Percentiles rank a stretch among this genome's conserved stretches.
Evolutionary conservation across 805 yeast species (phyloP).

Genomic region (Spathaspora girioi): DNA sequence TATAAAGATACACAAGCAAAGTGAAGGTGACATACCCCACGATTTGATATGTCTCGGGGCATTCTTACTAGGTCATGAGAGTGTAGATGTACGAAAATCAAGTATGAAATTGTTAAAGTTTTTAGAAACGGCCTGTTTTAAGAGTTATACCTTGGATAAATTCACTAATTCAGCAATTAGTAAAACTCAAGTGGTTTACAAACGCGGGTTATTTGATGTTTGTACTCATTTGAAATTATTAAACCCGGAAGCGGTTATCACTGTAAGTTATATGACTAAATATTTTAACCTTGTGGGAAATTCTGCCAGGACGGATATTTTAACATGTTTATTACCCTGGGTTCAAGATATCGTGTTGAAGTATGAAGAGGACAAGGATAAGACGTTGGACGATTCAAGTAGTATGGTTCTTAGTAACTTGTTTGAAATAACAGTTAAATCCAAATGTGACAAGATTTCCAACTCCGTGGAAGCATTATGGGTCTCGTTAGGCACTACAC

Average conservation of each 20-base stretch:
- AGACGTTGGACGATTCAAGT: conserved; percentile 23
- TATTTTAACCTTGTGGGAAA: conserved; percentile 56
- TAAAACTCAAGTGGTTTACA: conserved; percentile 77
- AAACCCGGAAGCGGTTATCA: conserved; percentile 55
- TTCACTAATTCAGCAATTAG: conserved; percentile 72
- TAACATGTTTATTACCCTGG: conserved; percentile 88
- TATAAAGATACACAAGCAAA: conserved; percentile 42
- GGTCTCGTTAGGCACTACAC: conserved; percentile 85
- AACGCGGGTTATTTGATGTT: conserved; percentile 77
- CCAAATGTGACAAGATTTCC: conserved; percentile 67
- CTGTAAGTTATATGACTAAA: conserved; percentile 67
- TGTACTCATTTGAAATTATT: conserved; percentile 68
- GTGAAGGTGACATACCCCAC: conserved; percentile 35
- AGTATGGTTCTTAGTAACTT: conserved; percentile 76
- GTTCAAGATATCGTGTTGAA: conserved; percentile 75
- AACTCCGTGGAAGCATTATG: conserved; percentile 92
- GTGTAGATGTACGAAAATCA: conserved; percentile 59
- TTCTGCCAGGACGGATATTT: conserved; percentile 68
- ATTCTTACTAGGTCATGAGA: conserved; percentile 75
- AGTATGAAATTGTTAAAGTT: conserved; percentile 70
- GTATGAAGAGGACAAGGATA: conserved; percentile 6
- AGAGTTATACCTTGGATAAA: conserved; percentile 46
- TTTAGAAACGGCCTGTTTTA: conserved; percentile 49
- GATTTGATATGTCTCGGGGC: conserved; percentile 73
- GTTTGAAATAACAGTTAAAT: conserved; percentile 79